These are phyloP conservation scores for Petunia secreta DNA, from an alignment of 257 asterid species.

Conservation along the genomic window DNA sequence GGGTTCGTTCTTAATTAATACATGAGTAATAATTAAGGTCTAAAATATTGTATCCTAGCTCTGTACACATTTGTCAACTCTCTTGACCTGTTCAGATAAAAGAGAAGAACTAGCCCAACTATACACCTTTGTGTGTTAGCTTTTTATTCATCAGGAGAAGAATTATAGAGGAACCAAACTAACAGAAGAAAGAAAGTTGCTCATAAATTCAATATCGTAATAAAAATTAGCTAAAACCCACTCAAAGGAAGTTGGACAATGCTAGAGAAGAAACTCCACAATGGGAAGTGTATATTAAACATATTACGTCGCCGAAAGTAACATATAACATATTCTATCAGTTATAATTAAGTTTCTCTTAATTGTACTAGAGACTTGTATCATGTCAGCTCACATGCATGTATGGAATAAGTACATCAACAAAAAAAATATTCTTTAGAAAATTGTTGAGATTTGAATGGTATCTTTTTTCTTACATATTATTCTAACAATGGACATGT, in stretches of 20 bases:
- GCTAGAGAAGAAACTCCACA: neutral
- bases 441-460: too few species aligned
- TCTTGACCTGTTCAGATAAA: too few species aligned
- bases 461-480: neutral
- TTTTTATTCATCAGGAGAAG: too few species aligned
- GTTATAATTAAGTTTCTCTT: neutral
- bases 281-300: neutral
- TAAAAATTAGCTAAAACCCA: neutral
- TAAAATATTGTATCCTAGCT: too few species aligned
- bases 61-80: too few species aligned
- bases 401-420: neutral
- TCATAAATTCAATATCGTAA: neutral
- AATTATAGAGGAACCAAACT: too few species aligned
- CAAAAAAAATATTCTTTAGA: too few species aligned
- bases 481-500: neutral
- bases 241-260: neutral
- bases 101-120: too few species aligned
- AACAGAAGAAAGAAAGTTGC: too few species aligned
- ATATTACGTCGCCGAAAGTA: neutral
- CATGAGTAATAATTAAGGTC: too few species aligned
- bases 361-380: neutral
- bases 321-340: neutral
- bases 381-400: conserved; percentile 1
- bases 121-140: too few species aligned
- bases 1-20: too few species aligned